Base-by-base conservation (phyloP, 441 rosid species). In the Populus hybrid region DNA sequence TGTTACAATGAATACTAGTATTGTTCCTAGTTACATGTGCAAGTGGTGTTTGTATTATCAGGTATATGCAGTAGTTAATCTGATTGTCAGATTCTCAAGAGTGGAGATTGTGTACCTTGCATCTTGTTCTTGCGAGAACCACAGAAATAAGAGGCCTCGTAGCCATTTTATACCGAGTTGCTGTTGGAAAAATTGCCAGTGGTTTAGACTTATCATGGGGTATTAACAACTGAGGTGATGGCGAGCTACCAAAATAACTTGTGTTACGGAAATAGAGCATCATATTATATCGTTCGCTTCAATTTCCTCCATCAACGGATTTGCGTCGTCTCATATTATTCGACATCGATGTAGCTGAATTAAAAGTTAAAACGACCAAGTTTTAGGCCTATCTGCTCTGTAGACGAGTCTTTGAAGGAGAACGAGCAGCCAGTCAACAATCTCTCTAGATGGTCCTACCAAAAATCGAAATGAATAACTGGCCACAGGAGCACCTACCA, bases 401-500 rank as follows among this genome's bases (percentile, higher is more conserved):
- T 23, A 11, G 3, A 26, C 71, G 9, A 80, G 77, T 29, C 72
- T 69, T 7, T 77, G 83, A 83, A 81, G 74, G 66, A 83, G 78
- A 79, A 75, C 63, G 74, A 81, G 11, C 76, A 9, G 53, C 77
- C 6, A 53, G 83, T 78, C 82, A 67, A 64, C 71, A 69, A 29
- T 71, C 69, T 59, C n/a, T 6, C 16, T 16, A 18, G 2, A 61
- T 23, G 79, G 56, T 50, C 77, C 79, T 65, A 20, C 64, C 40
- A 29, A 3, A 76, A 68, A 6, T 16, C 0, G 24, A 20, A 9
- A 33, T 1, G 0, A 3, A 12, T 0, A 64, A n/a, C 26, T 63
- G 21, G 67, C 66, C 50, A 8, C 33, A 24, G 6, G 20, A 36
- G 26, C 26, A 84, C 9, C 90, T 82, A 87, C 85, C 87, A 81